Percentiles rank a stretch among this genome's conserved stretches.
Conservation (phyloP, 345 rosid genomes). For the Gossypium turneri region DNA sequence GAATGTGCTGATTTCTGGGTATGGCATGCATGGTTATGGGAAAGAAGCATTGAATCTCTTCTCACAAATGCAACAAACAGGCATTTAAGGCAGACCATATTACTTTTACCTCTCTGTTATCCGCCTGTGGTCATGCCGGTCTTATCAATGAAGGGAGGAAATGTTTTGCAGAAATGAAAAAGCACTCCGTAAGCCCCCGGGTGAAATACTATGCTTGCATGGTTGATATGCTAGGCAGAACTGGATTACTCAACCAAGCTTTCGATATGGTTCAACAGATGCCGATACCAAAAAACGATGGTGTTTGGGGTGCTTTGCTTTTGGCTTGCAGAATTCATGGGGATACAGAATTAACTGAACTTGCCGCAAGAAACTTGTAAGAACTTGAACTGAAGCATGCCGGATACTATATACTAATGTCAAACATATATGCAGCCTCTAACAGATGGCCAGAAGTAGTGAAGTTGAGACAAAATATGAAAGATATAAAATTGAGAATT, state of each 20-base stretch:
- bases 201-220: slow-evolving; percentile 55
- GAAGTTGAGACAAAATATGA: slow-evolving; percentile 44
- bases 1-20: slow-evolving; percentile 58
- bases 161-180: slow-evolving; percentile 42
- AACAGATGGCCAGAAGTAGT: slow-evolving; percentile 53
- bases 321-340: slow-evolving; percentile 60
- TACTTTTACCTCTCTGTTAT: slow-evolving; percentile 49
- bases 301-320: slow-evolving; percentile 57
- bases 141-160: slow-evolving; percentile 48
- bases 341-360: slow-evolving; percentile 38
- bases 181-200: slow-evolving; percentile 30
- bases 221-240: slow-evolving; percentile 66
- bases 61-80: slow-evolving; percentile 42
- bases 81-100: slow-evolving; percentile 45
- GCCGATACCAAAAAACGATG: slow-evolving; percentile 45
- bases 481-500: slow-evolving; percentile 48
- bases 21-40: slow-evolving; percentile 48
- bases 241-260: slow-evolving; percentile 47
- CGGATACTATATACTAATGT: slow-evolving; percentile 52
- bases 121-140: slow-evolving; percentile 63
- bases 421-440: slow-evolving; percentile 54
- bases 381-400: slow-evolving; percentile 46
- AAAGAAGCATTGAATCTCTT: slow-evolving; percentile 39
- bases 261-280: slow-evolving; percentile 42
- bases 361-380: slow-evolving; percentile 43